Evolutionary conservation across 768 basidiomycete genomes (phyloP), one percentile per base, ranked within the genome.

Genomic region (Amanita jacksonii): DNA sequence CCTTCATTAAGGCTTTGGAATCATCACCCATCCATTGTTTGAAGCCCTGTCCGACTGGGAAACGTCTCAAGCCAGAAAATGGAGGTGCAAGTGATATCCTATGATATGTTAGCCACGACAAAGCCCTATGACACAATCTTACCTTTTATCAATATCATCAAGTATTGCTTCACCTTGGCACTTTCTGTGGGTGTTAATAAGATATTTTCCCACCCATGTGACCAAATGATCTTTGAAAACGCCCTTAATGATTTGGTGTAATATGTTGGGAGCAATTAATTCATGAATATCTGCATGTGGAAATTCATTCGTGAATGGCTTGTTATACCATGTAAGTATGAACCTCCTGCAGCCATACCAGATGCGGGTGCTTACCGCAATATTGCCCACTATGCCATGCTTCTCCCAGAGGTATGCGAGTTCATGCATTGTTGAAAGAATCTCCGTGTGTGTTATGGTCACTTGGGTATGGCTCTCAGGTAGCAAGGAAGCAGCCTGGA

Each of bases 1-100:
- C 54, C 53, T 60, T 60, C 55, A 60, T 60, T 1, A 59, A 41
- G 8, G 49, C 57, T 41, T 59, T 59, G 4, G 55, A 61, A 24
- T 61, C 54, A 28, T 60, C 45, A 0, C 57, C 57, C 7, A 52
- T 60, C 59, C 59, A 60, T 38, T 60, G 55, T 12, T 48, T 25
- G 35, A 56, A 57, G 22, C 43, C 37, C 1, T 31, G 43, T 7
- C 56, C 56, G 38, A 51, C 43, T 7, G 51, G 50, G 38, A 57
- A 57, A 23, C 36, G 33, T 1, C 24, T 33, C 8, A 52, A 23
- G 5, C 49, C 45, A 3, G 49, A 27, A 41, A 42, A 52, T 4
- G 44, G n/a, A 5, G 51, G 45, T 1, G 43, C 45, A 10, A 31
- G 39, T 3, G 45, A 25, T 10, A 52, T 49, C 1, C 51, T 48